phyloP scores from a whole-genome alignment of 1,284 basidiomycete genomes.

The Rhodotorula sp. region DNA sequence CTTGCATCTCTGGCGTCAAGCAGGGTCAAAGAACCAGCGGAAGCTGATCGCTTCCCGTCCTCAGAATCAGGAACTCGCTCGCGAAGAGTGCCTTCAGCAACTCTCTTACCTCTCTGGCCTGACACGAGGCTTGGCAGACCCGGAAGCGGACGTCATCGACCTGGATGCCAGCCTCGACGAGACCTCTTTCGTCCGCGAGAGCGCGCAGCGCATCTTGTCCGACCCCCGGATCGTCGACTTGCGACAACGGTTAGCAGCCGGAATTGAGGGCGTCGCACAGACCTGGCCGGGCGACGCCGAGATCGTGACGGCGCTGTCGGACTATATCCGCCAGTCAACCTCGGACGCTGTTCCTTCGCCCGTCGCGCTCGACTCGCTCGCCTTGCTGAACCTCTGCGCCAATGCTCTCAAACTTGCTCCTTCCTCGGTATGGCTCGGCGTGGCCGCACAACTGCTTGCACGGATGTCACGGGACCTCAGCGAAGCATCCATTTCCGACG shows the following conservation, averaged over 20 bases:
- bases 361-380: constrained; percentile 37
- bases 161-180: constrained; percentile 42
- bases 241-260: constrained; percentile 22
- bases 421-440: constrained; percentile 41
- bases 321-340: constrained; percentile 40
- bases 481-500: constrained; percentile 11
- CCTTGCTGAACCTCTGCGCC: constrained; percentile 32
- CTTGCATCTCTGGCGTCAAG: neutral
- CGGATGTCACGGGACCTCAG: constrained; percentile 24
- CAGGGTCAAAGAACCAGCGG: neutral
- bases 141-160: constrained; percentile 44
- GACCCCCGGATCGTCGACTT: constrained; percentile 35
- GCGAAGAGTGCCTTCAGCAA: constrained; percentile 38
- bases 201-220: constrained; percentile 8
- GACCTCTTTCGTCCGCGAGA: constrained; percentile 22
- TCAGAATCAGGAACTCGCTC: constrained; percentile 27
- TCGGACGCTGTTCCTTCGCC: constrained; percentile 39
- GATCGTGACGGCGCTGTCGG: constrained; percentile 39
- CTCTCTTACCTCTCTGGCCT: constrained; percentile 42
- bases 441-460: constrained; percentile 29
- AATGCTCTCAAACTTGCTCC: constrained; percentile 24
- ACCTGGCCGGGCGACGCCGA: constrained; percentile 39
- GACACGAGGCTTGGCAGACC: constrained; percentile 43
- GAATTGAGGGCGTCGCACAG: constrained; percentile 35
- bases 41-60: neutral